Base-by-base conservation (phyloP, 192 early-diverging fungal species). In the Mortierella hygrophila region DNA sequence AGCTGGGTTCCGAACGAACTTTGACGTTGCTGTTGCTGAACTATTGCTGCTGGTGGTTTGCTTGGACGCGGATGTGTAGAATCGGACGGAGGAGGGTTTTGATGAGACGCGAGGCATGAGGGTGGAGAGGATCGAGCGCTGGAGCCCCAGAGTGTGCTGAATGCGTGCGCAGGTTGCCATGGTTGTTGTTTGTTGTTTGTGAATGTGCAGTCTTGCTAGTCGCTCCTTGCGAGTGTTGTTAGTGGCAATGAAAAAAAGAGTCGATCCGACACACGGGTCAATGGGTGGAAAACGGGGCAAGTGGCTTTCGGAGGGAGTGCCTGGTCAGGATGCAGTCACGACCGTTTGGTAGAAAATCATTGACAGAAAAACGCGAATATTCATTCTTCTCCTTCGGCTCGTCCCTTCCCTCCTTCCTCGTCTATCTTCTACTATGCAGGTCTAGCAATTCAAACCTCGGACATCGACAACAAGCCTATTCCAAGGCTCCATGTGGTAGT, bases 1-100 rank as follows among this genome's bases (percentile, higher is more conserved):
- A 38, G 70, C 18, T 38, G 83, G 83, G 75, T 80, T 79, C n/a
- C 72, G 37, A 4, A 68, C 21, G 68, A 76, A 77, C 40, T 42
- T 15, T 20, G 80, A 35, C 13, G 74, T 32, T 41, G 81, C 20
- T 68, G 52, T 60, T 44, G 70, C 32, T 37, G 69, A n/a, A 21
- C 47, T n/a, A 15, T 42, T 23, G 40, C 6, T 70, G 47, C 40
- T n/a, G 47, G 44, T n/a, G 74, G n/a, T 9, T 42, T 26, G 38
- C 26, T 46, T 6, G 52, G 57, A 40, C 55, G 41, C 57, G 68
- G 78, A 49, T 40, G 40, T 68, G 72, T 38, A 72, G 37, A 70
- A 79, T 72, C 37, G 70, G 70, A 38, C 18, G 38, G 52, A 54
- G 40, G 37, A 7, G 38, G 29, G 40, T 29, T 9, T 41, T 41